Base-by-base conservation (phyloP, 768 basidiomycete species). In the Baorangia bicolor region DNA sequence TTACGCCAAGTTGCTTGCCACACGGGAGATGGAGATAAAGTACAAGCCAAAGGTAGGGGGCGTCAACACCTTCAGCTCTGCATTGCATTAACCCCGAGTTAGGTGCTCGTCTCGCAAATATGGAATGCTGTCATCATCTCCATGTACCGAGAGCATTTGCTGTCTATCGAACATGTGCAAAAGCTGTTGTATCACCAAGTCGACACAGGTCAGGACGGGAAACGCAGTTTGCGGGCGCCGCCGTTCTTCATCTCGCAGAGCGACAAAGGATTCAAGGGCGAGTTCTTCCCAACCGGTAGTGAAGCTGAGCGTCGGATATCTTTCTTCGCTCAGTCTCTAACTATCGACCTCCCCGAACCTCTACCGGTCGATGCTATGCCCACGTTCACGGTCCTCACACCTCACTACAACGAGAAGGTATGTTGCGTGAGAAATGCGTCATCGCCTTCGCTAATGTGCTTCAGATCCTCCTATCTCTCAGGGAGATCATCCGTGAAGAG, bases 51-150 rank as follows among this genome's bases (percentile, higher is more conserved):
- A 98, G 87, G 94, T 92, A 54, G n/a, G 80, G 67, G 20, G 14
- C 2, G 7, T 30, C 25, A 10, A 12, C 25, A 31, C 1, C 20
- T 23, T 45, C 18, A 5, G 14, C 21, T 28, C 6, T 20, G 51
- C 5, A n/a, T 45, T 6, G 25, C 28, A 46, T 35, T 42, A 21
- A 50, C 42, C 59, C 46, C 59, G 34, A 25, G 25, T 31, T 51
- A 94, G 92, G 94, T 99, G 37, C 82, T 99, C 38, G 96, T 99
- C 41, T 97, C 95, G 16, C 97, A 98, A 74, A 95, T 99, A 52
- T 98, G 97, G 97, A 99, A 99, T 70, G 97, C 97, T 23, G 88
- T 99, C 75, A 97, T 99, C 75, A 98, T 99, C 63, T 98, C 96
- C 14, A 99, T 99, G 97, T 99, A 98, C 74, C 88, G 97, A 67